phyloP scores from a whole-genome alignment of 2,329 filamentous ascomycete species.

The Scedosporium minutisporum region DNA sequence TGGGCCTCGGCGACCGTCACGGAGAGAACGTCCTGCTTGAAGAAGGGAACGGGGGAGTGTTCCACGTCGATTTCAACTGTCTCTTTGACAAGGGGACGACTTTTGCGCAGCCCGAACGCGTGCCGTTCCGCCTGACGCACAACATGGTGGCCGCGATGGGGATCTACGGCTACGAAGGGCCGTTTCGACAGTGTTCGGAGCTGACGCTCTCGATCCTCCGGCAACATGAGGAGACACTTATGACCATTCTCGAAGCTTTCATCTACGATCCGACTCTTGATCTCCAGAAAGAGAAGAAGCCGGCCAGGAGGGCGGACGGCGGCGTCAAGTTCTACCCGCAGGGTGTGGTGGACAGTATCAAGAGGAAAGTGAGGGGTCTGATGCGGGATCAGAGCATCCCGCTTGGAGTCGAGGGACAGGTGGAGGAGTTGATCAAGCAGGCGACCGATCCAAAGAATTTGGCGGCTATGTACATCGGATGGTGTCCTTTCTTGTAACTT shows the following conservation, averaged over 20 bases:
- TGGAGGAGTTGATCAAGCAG: conserved; percentile 86
- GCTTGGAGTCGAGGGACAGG: conserved; percentile 89
- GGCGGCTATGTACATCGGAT: conserved; percentile 94
- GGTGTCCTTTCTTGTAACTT: conserved; percentile 53
- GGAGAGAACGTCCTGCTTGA: conserved; percentile 95
- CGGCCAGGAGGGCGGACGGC: conserved; percentile 25
- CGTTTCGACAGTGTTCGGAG: conserved; percentile 85
- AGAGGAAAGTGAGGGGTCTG: conserved; percentile 75
- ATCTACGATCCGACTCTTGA: conserved; percentile 95
- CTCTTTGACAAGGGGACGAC: conserved; percentile 96
- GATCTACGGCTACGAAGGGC: conserved; percentile 84
- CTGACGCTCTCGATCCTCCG: conserved; percentile 75
- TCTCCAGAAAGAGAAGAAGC: conserved; percentile 60
- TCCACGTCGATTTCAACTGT: conserved; percentile 99
- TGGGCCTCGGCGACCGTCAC: conserved; percentile 88
- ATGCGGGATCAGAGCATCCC: conserved; percentile 83
- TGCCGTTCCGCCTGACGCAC: conserved; percentile 93
- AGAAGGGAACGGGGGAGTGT: conserved; percentile 83
- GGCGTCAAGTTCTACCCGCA: conserved; percentile 44
- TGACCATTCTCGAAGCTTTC: conserved; percentile 96
- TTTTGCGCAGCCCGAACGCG: conserved; percentile 86
- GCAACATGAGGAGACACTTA: conserved; percentile 89
- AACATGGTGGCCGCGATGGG: conserved; percentile 99
- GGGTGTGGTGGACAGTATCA: conserved; percentile 82
- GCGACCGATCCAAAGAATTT: conserved; percentile 73